Percentiles rank a stretch among this genome's conserved stretches.
These are phyloP conservation scores for Heimioporus sp. DNA, from an alignment of 768 basidiomycete genomes.

Conservation along the genomic window DNA sequence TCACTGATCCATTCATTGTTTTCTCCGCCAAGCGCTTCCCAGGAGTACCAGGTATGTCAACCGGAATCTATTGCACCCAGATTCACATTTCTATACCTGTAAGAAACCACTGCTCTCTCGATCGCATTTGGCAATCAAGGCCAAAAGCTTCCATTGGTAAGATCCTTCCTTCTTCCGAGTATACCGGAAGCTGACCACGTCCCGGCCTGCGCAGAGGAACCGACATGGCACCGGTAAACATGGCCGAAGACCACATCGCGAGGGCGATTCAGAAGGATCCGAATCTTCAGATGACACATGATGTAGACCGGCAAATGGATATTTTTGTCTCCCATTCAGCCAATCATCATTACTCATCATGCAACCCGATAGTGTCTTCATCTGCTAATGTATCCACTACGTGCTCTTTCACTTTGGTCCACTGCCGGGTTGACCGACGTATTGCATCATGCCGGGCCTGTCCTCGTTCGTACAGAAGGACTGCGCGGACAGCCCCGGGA, in stretches of 20 bases:
- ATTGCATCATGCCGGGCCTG: conserved; percentile 24
- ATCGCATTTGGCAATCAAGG: conserved; percentile 89
- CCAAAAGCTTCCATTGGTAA: conserved; percentile 82
- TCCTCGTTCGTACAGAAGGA: conserved; percentile 35
- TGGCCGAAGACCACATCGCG: conserved; percentile 54
- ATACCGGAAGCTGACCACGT: conserved; percentile 19
- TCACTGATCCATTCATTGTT: conserved; percentile 81
- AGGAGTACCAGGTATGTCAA: conserved; percentile 77
- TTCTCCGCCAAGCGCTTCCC: conserved; percentile 94
- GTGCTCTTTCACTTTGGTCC: conserved; percentile 15
- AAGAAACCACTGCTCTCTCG: conserved; percentile 86
- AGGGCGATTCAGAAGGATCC: conserved; percentile 58
- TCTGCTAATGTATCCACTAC: conserved; percentile 25
- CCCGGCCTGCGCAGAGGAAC: conserved; percentile 57
- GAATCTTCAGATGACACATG: conserved; percentile 65
- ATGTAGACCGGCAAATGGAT: conserved; percentile 13
- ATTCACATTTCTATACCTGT: conserved; percentile 19
- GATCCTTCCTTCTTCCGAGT: conserved; percentile 32
- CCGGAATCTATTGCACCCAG: conserved; percentile 11
- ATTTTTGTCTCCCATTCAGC: conserved; percentile 9
- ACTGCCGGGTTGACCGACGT: conserved; percentile 16
- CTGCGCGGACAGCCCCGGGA: conserved; percentile 42
- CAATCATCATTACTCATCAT: conserved; percentile 22
- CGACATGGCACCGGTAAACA: conserved; percentile 71
- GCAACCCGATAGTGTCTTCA: conserved; percentile 15